Evolutionary conservation across 2,329 filamentous ascomycete genomes (phyloP).

Genomic region (Botrytis sinoallii): DNA sequence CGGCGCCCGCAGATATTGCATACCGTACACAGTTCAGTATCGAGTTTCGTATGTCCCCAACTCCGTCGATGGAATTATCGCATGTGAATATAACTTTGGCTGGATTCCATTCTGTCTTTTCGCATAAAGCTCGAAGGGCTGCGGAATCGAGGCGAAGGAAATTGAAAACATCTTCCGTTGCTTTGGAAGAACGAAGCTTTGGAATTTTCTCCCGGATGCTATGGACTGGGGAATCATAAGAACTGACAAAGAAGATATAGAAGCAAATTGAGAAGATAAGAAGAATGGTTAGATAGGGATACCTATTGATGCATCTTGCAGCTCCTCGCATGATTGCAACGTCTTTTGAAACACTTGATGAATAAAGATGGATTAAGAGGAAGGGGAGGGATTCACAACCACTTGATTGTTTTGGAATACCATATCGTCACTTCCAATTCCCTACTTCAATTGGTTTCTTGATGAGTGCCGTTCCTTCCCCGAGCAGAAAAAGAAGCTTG

Average conservation of each 20-base stretch:
- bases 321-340: not conserved
- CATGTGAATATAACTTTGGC: slow-evolving; percentile 32
- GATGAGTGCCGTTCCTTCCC: slow-evolving; percentile 1
- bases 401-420: not conserved
- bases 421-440: not conserved
- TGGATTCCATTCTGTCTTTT: slow-evolving; percentile 28
- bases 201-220: not conserved
- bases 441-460: not conserved
- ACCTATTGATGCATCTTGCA: not conserved
- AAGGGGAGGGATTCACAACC: not conserved
- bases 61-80: slow-evolving; percentile 29
- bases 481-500: not conserved
- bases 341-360: not conserved
- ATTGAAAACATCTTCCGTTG: slow-evolving; percentile 26
- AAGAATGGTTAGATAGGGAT: not conserved
- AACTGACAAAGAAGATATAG: not conserved
- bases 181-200: not conserved
- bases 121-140: slow-evolving; percentile 28
- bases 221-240: not conserved
- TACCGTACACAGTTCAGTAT: slow-evolving; percentile 36
- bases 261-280: not conserved
- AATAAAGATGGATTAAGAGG: not conserved
- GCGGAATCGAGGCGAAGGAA: slow-evolving; percentile 28
- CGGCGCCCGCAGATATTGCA: slow-evolving; percentile 33
- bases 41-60: slow-evolving; percentile 35